A percentile compares a stretch with the other conserved stretches of the same genome.
phyloP scores from a whole-genome alignment of 371 early-diverging fungal genomes.

The Mucor saturninus region DNA sequence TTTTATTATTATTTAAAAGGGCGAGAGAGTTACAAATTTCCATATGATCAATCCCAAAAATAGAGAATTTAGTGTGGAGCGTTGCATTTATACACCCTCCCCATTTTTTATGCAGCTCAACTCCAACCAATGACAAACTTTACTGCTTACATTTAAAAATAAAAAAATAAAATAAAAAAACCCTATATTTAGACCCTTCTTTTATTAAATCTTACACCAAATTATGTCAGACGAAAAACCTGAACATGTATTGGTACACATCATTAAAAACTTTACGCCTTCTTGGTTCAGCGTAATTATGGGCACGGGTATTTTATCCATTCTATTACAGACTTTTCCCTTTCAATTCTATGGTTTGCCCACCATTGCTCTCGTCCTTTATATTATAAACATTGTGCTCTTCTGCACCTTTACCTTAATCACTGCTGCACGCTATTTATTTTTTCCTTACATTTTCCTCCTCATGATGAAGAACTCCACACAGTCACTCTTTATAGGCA shows the following conservation, averaged over 20 bases:
- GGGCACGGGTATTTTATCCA: constrained; percentile 50
- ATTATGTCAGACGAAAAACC: not conserved
- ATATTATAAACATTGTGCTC: constrained; percentile 39
- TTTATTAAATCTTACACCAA: too few species aligned
- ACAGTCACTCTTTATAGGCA: constrained; percentile 50
- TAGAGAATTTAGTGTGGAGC: too few species aligned
- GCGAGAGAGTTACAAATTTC: not conserved
- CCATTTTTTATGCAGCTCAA: too few species aligned
- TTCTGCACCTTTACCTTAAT: constrained; percentile 35
- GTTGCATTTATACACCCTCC: too few species aligned
- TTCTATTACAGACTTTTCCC: constrained; percentile 43
- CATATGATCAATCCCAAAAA: too few species aligned
- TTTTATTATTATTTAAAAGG: not conserved
- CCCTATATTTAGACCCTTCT: too few species aligned
- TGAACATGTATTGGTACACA: constrained; percentile 3
- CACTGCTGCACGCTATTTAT: constrained; percentile 29
- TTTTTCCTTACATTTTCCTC: constrained; percentile 41
- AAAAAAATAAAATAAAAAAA: too few species aligned
- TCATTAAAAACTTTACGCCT: constrained; percentile 53
- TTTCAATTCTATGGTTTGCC: constrained; percentile 42
- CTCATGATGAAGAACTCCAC: constrained; percentile 48
- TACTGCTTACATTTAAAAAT: too few species aligned
- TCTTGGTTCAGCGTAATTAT: constrained; percentile 55
- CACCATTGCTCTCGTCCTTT: constrained; percentile 45
- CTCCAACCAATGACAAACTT: too few species aligned